Evolutionary conservation across 305 asterid genomes (phyloP).

Genomic region (Fraxinus platypoda): DNA sequence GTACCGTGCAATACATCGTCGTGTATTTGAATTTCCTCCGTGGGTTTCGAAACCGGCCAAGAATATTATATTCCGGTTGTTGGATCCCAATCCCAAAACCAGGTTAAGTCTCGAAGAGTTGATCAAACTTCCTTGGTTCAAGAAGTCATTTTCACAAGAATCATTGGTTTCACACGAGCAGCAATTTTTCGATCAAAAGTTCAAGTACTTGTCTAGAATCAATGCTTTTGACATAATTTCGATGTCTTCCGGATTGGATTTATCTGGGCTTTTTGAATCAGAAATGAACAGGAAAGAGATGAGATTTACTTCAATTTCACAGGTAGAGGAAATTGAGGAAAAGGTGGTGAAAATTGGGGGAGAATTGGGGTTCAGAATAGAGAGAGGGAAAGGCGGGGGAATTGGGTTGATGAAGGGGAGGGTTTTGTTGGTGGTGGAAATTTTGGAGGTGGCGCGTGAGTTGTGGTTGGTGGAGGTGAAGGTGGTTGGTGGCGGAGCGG

Average conservation of each 20-base stretch:
- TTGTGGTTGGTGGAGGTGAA: constrained; percentile 72
- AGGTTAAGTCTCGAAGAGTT: constrained; percentile 60
- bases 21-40: constrained; percentile 54
- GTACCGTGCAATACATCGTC: constrained; percentile 68
- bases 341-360: constrained; percentile 44
- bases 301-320: constrained; percentile 51
- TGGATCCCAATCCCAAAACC: constrained; percentile 76
- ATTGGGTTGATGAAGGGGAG: constrained; percentile 56
- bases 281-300: constrained; percentile 50
- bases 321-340: constrained; percentile 50
- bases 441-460: constrained; percentile 49
- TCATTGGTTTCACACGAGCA: constrained; percentile 16
- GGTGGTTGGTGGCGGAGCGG: constrained; percentile 40
- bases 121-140: constrained; percentile 59
- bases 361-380: constrained; percentile 50
- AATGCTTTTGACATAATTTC: constrained; percentile 83
- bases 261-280: constrained; percentile 60
- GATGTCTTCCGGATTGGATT: constrained; percentile 68
- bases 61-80: constrained; percentile 42
- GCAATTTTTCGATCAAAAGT: constrained; percentile 21
- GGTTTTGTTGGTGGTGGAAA: constrained; percentile 41
- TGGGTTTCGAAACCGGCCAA: constrained; percentile 63
- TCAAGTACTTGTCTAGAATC: constrained; percentile 29
- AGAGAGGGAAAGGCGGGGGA: constrained; percentile 49
- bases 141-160: constrained; percentile 39